These are phyloP conservation scores for Aspergillus neoniger DNA, from an alignment of 2,329 filamentous ascomycete genomes.

Conservation along the genomic window DNA sequence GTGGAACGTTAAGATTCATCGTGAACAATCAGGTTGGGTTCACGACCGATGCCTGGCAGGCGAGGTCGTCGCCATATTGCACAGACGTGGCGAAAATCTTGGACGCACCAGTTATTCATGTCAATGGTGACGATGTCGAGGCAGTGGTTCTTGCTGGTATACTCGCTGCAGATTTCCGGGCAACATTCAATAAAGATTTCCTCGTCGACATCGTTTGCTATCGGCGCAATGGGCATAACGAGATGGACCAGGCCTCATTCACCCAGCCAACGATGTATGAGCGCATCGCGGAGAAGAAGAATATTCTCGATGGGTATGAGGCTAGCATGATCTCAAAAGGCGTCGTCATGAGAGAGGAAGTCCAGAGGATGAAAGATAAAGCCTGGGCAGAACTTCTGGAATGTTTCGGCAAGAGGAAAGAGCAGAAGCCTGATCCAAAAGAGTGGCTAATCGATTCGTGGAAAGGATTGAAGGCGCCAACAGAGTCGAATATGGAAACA, in stretches of 20 bases:
- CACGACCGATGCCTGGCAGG: slow-evolving; percentile 96
- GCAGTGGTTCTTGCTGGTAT: slow-evolving; percentile 98
- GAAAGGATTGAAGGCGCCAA: slow-evolving; percentile 99
- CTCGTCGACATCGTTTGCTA: slow-evolving; percentile 99
- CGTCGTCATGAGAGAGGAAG: slow-evolving; percentile 94
- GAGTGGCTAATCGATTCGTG: slow-evolving; percentile 98
- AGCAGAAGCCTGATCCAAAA: slow-evolving; percentile 93
- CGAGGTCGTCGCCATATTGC: slow-evolving; percentile 96
- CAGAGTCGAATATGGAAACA: slow-evolving; percentile 92
- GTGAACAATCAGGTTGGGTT: slow-evolving; percentile 99
- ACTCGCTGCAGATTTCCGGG: slow-evolving; percentile 94
- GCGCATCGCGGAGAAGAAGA: slow-evolving; percentile 81
- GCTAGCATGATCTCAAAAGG: slow-evolving; percentile 88
- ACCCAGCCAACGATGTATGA: slow-evolving; percentile 99
- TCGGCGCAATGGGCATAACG: slow-evolving; percentile 98
- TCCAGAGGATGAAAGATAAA: slow-evolving; percentile 99
- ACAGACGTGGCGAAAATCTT: slow-evolving; percentile 99
- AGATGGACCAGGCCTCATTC: slow-evolving; percentile 98
- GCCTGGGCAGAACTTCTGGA: slow-evolving; percentile 99
- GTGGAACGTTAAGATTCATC: slow-evolving; percentile 93
- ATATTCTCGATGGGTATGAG: slow-evolving; percentile 87
- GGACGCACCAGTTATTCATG: slow-evolving; percentile 97
- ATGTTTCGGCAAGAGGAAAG: slow-evolving; percentile 95
- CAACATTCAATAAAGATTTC: slow-evolving; percentile 97
- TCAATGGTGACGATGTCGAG: slow-evolving; percentile 98